A percentile compares a stretch with the other conserved stretches of the same genome.
Conservation (phyloP, 139 green algal genomes). For the Marvania coccoides region DNA sequence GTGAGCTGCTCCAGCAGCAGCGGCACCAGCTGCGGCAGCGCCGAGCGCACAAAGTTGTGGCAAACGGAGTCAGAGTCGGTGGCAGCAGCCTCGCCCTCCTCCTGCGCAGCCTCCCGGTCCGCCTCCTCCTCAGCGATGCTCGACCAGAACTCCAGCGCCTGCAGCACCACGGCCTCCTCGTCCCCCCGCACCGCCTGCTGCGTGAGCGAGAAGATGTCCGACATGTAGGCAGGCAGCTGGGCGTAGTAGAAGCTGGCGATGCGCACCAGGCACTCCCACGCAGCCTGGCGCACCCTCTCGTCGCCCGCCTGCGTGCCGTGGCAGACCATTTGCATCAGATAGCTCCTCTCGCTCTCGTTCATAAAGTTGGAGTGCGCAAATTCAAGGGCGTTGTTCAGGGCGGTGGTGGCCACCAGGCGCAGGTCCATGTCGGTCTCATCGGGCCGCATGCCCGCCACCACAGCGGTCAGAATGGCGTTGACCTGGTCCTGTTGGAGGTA, state of each 20-base stretch:
- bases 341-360: constrained; percentile 87
- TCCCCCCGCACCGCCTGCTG: constrained; percentile 67
- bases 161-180: constrained; percentile 80
- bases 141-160: constrained; percentile 97
- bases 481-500: constrained; percentile 75
- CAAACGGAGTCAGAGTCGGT: constrained; percentile 30
- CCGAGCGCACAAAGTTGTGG: constrained; percentile 83
- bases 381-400: constrained; percentile 89
- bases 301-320: constrained; percentile 61
- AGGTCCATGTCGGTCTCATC: constrained; percentile 71
- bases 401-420: constrained; percentile 78
- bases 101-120: constrained; percentile 13
- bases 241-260: constrained; percentile 88
- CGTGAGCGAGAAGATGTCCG: constrained; percentile 88
- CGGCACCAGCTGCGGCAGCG: constrained; percentile 71
- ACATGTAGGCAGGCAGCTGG: constrained; percentile 89
- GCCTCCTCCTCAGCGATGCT: constrained; percentile 76
- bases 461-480: constrained; percentile 91
- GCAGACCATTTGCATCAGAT: constrained; percentile 91
- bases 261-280: constrained; percentile 89
- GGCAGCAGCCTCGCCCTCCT: constrained; percentile 40
- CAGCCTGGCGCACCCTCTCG: constrained; percentile 60
- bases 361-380: constrained; percentile 95
- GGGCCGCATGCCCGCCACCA: constrained; percentile 83
- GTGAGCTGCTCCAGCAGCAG: constrained; percentile 91